Conservation (phyloP, 73 alveolate genomes). For the Loxodes magnus region DNA sequence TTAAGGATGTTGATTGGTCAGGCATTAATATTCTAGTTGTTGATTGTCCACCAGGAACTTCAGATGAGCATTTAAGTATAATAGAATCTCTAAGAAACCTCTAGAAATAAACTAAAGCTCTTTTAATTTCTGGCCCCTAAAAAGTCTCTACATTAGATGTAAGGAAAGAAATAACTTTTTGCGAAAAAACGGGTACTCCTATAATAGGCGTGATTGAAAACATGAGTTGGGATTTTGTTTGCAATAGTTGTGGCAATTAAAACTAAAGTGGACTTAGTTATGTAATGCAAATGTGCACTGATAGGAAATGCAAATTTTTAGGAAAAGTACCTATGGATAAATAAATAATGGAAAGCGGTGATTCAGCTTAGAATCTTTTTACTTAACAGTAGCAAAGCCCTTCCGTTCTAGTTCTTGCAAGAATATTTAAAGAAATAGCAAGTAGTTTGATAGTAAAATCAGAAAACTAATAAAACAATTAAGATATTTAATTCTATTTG, state of each 20-base stretch:
- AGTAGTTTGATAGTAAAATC: no score
- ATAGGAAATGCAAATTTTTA: no score
- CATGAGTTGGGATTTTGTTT: constrained; percentile 82
- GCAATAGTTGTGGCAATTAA: constrained; percentile 94
- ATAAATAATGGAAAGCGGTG: no score
- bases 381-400: no score
- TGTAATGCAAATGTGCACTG: no score
- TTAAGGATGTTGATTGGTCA: constrained; percentile 99
- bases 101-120: constrained; percentile 82
- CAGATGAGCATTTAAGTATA: constrained; percentile 97
- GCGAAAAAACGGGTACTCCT: constrained; percentile 72
- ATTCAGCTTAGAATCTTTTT: no score
- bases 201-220: constrained; percentile 96
- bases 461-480: no score
- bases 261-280: no score
- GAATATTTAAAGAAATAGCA: no score
- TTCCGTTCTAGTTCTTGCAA: no score
- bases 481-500: no score
- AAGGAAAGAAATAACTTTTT: constrained; percentile 89
- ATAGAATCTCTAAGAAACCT: constrained; percentile 51
- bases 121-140: constrained; percentile 97
- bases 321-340: no score
- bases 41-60: constrained; percentile 99
- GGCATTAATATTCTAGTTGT: constrained; percentile 93
- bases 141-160: constrained; percentile 97